Evolutionary conservation across 306 rosid genomes (phyloP).

Genomic region (Malus sylvestris): DNA sequence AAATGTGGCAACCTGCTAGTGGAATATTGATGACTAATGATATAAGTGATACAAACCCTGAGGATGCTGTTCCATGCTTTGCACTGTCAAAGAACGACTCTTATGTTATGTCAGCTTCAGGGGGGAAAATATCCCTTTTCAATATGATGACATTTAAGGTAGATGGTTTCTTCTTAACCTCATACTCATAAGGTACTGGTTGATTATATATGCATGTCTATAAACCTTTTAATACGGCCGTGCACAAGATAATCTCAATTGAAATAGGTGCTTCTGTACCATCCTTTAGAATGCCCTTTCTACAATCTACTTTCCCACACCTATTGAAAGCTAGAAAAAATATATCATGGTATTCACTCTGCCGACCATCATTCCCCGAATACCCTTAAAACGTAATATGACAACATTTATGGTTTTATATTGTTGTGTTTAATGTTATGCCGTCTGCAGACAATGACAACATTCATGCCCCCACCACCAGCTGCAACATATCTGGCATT

Average conservation of each 20-base stretch:
- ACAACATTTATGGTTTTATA: background rate
- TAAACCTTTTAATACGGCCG: background rate
- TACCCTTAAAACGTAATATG: background rate
- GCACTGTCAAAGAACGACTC: conserved; percentile 98
- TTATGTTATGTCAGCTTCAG: conserved; percentile 98
- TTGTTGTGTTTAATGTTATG: conserved; percentile 16
- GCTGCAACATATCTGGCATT: conserved; percentile 98
- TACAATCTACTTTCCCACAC: background rate
- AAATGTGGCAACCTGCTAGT: conserved; percentile 94
- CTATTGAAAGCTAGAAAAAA: background rate
- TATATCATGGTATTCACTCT: background rate
- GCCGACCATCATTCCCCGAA: background rate
- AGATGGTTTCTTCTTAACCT: conserved; percentile 13
- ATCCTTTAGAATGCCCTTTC: background rate
- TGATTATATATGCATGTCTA: background rate
- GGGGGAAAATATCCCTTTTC: conserved; percentile 96
- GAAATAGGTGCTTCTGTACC: background rate
- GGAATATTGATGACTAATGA: conserved; percentile 98
- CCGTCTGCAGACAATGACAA: conserved; percentile 86
- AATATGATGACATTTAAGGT: conserved; percentile 99
- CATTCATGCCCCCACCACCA: conserved; percentile 99
- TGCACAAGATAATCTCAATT: background rate
- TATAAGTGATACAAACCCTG: conserved; percentile 80
- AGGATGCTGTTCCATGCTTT: conserved; percentile 94
- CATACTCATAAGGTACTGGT: conserved; percentile 4